Conservation (phyloP, 2,329 filamentous ascomycete genomes). For the Aspergillus sp. region DNA sequence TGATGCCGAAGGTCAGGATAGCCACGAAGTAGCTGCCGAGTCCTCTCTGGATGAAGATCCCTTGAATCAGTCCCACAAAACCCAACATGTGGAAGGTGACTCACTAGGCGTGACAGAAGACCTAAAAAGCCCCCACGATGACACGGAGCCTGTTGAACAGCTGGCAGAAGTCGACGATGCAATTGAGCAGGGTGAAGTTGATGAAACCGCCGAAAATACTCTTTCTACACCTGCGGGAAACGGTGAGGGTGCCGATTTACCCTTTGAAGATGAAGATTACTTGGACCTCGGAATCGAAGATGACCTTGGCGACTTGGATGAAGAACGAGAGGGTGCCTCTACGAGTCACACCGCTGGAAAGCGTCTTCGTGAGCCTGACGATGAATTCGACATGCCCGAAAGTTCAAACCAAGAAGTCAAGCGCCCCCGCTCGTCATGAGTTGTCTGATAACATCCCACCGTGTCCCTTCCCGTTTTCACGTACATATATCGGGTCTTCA, state of each 20-base stretch:
- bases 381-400: constrained; percentile 31
- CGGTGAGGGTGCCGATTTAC: constrained; percentile 25
- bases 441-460: constrained; percentile 2
- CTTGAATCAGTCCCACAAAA: constrained; percentile 13
- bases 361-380: constrained; percentile 37
- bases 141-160: constrained; percentile 10
- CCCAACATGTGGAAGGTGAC: constrained; percentile 26
- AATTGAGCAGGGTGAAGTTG: constrained; percentile 16
- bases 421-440: constrained; percentile 51
- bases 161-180: constrained; percentile 13
- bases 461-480: constrained; percentile 2
- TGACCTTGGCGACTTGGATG: constrained; percentile 21
- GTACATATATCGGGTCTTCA: not conserved
- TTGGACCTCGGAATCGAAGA: constrained; percentile 35
- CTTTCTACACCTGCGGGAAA: constrained; percentile 8
- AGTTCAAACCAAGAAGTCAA: constrained; percentile 46
- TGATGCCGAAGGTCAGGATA: constrained; percentile 12
- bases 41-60: constrained; percentile 16
- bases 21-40: constrained; percentile 20
- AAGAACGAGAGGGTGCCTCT: constrained; percentile 21
- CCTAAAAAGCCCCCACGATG: constrained; percentile 26
- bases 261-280: constrained; percentile 37
- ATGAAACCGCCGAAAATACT: constrained; percentile 19
- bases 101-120: constrained; percentile 35
- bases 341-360: constrained; percentile 29